Evolutionary conservation across 2,329 filamentous ascomycete genomes (phyloP), one percentile per base, ranked within the genome.

Genomic region (Ophiosphaerella narmari): DNA sequence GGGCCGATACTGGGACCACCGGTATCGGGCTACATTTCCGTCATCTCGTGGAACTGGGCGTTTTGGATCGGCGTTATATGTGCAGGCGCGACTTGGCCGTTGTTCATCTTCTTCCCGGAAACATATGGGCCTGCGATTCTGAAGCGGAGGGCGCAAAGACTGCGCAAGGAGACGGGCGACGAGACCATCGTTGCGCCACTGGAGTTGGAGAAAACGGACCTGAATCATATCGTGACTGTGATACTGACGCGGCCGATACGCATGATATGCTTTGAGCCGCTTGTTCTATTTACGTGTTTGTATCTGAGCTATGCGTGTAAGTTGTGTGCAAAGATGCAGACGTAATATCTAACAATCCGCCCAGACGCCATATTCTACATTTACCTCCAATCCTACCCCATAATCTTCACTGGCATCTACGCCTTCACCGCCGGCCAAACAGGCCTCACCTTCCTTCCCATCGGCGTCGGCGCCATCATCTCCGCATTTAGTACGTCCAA

Each of bases 251-350:
- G 89, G 0, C 89, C 90, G 0, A 71, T 91, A 5, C 80, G 86
- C 23, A 93, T 93, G 89, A 77, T 90, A n/a, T 65, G 74, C 38
- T 86, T 81, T 37, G 90, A 94, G 66, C 85, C 87, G 41, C 88
- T 93, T 42, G 88, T 93, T 7, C 78, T 86, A 21, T 86, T 85
- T 41, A 84, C 82, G 1, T 92, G 91, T 70, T 77, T 91, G 9
- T 85, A 89, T 31, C 77, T 92, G 24, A 80, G 85, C 31, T 75
- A 79, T 41, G 76, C 73, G 7, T 92, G 91, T 71, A 58, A 48
- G 67, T 51, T 9, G n/a, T 23, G 29, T 24, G 6, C 8, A 13
- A 3, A 16, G 29, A 24, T 33, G 23, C 5, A 29, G 9, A 31
- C 12, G 4, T 21, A 3, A 34, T 7, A 31, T 14, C 44, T 52